Evolutionary conservation across 73 alveolate species (phyloP), one percentile per base, ranked within the genome.

Genomic region (Paramecium pentaurelia): DNA sequence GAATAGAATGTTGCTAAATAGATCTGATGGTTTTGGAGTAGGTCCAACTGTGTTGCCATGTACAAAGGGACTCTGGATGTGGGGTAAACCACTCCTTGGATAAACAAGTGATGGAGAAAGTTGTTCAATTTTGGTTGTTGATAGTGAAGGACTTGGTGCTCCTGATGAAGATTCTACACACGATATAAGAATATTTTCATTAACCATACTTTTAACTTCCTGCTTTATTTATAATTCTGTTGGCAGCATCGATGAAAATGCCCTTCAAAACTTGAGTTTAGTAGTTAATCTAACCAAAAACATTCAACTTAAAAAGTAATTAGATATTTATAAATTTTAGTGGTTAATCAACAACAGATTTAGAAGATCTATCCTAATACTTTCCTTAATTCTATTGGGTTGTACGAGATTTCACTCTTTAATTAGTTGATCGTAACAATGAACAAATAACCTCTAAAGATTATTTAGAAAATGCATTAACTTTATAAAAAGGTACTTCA

Each of bases 381-480:
- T 97, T 98, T 93, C 99, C 99, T 59, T 89, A 97, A 40, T 96
- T 98, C 86, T 95, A 96, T 95, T 98, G 99, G 99, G 98, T 98
- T 38, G 98, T 98, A 70, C 93, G 99, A 94, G 99, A 98, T 92
- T 98, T 98, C 93, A 95, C 99, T 20, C 97, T 97, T 18, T 93
- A 95, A 91, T 85, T 98, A 36, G 99, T 97, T 70, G 99, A 98
- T 91, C 64, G 71, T 58, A 98, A 97, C 22, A 99, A 99, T n/a
- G 99, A 98, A 86, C 92, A 94, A 14, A 96, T 98, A 18, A 92
- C 99, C 12, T 96, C 99, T 0, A 97, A 97, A 95, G 99, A 97
- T 87, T 98, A 98, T 91, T 94, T 98, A 47, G 99, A 98, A 84
- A 93, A 86, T 80, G 98, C 99, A 37, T 91, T 98, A 22, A 86